Percentiles rank a stretch among this genome's conserved stretches.
phyloP scores from a whole-genome alignment of 2,329 filamentous ascomycete genomes.

The Ascochyta lentis region DNA sequence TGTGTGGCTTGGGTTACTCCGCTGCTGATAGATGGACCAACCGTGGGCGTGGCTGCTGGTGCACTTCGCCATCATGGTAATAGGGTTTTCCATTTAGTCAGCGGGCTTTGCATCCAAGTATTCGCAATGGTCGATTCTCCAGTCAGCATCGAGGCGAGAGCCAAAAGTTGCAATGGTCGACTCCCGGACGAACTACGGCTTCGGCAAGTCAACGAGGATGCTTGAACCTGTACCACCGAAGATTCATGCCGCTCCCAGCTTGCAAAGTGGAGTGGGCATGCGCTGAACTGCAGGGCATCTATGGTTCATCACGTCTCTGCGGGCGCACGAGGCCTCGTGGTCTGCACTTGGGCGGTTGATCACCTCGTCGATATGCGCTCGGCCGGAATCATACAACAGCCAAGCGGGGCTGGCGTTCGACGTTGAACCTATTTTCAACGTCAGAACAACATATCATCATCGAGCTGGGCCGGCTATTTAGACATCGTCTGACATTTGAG shows the following conservation, averaged over 20 bases:
- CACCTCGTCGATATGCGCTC: background rate
- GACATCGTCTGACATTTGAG: background rate
- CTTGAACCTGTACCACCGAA: background rate
- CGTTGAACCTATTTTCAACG: background rate
- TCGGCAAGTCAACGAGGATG: too few relatives aligned
- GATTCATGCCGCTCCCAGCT: background rate
- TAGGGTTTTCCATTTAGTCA: background rate
- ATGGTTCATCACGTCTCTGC: too few relatives aligned
- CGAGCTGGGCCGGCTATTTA: background rate
- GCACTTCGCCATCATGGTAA: background rate
- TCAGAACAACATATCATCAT: background rate
- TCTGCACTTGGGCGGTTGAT: background rate
- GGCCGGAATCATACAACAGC: background rate
- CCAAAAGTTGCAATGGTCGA: too few relatives aligned
- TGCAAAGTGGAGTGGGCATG: background rate
- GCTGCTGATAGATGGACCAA: background rate
- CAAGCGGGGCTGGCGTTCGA: background rate
- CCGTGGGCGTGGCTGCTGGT: background rate
- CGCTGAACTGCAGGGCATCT: slow-evolving; percentile 1
- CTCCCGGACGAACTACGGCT: too few relatives aligned
- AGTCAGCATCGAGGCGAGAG: background rate
- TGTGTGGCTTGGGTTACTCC: background rate
- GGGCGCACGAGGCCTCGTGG: background rate
- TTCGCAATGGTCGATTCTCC: background rate
- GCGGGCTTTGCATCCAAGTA: background rate